These are phyloP conservation scores for Binderoboletus segoi DNA, from an alignment of 1,284 basidiomycete species.

Conservation along the genomic window DNA sequence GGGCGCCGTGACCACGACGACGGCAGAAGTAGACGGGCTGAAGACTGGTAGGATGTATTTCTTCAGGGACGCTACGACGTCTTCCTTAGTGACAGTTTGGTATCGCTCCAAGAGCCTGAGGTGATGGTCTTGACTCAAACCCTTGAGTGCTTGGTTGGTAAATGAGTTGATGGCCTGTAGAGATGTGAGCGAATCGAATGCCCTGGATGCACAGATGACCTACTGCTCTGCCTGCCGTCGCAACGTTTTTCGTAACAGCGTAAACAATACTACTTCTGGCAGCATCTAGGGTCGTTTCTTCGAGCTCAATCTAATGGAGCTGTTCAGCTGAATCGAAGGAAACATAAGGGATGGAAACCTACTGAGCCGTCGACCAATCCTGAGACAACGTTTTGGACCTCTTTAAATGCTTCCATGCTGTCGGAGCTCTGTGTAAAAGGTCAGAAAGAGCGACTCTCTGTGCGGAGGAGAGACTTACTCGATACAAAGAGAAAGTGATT, in stretches of 20 bases:
- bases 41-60: slow-evolving; percentile 90
- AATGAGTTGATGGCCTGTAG: slow-evolving; percentile 77
- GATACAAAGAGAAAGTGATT: slow-evolving; percentile 80
- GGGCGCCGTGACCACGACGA: slow-evolving; percentile 81
- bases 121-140: slow-evolving; percentile 73
- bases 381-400: slow-evolving; percentile 76
- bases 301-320: slow-evolving; percentile 71
- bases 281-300: slow-evolving; percentile 84
- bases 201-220: slow-evolving; percentile 26
- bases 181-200: slow-evolving; percentile 3
- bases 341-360: slow-evolving; percentile 35
- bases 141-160: slow-evolving; percentile 84
- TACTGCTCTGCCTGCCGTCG: slow-evolving; percentile 85
- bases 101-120: slow-evolving; percentile 78
- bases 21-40: slow-evolving; percentile 74
- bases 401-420: slow-evolving; percentile 80
- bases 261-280: slow-evolving; percentile 93
- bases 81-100: slow-evolving; percentile 76
- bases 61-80: slow-evolving; percentile 71
- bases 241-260: slow-evolving; percentile 77
- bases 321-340: slow-evolving; percentile 2
- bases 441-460: background rate
- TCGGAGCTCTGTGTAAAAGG: slow-evolving; percentile 75
- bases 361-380: slow-evolving; percentile 81
- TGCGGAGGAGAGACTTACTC: slow-evolving; percentile 50